Evolutionary conservation across 2,329 filamentous ascomycete species (phyloP).

Genomic region (Fusarium nisikadoi): DNA sequence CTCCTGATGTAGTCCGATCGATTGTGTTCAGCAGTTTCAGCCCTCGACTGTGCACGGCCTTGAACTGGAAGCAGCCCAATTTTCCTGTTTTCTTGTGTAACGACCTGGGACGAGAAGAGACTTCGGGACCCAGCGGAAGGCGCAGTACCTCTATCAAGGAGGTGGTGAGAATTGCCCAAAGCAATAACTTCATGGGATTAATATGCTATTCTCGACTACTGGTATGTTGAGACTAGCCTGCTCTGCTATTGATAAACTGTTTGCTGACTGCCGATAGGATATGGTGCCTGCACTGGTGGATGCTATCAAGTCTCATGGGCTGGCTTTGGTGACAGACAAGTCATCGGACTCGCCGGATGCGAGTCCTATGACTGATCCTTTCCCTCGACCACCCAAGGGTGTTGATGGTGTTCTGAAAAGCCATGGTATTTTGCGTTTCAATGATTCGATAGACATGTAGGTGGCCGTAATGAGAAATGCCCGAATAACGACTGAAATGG

Average conservation of each 20-base stretch:
- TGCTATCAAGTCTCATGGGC: constrained; percentile 91
- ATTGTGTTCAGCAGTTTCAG: constrained; percentile 97
- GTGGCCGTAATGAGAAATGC: constrained; percentile 39
- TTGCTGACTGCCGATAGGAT: constrained; percentile 64
- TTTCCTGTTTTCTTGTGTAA: constrained; percentile 97
- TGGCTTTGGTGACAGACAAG: constrained; percentile 91
- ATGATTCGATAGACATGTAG: constrained; percentile 84
- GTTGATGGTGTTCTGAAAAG: constrained; percentile 88
- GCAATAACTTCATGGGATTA: constrained; percentile 98
- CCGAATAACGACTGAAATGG: constrained; percentile 25
- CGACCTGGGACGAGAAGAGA: constrained; percentile 77
- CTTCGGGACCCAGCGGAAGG: constrained; percentile 67
- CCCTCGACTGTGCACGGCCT: constrained; percentile 85
- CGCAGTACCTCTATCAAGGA: constrained; percentile 91
- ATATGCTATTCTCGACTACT: constrained; percentile 89
- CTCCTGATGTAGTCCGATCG: constrained; percentile 78
- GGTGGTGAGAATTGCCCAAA: constrained; percentile 89
- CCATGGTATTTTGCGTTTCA: constrained; percentile 91
- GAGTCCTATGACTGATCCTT: constrained; percentile 58
- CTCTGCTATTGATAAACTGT: no score
- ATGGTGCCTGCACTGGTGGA: constrained; percentile 93
- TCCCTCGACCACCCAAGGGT: constrained; percentile 76
- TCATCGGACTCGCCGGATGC: constrained; percentile 66
- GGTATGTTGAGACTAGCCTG: constrained; percentile 62
- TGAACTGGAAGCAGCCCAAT: constrained; percentile 99